Evolutionary conservation across 257 asterid genomes (phyloP), one percentile per base, ranked within the genome.

Genomic region (Solanum phureja): DNA sequence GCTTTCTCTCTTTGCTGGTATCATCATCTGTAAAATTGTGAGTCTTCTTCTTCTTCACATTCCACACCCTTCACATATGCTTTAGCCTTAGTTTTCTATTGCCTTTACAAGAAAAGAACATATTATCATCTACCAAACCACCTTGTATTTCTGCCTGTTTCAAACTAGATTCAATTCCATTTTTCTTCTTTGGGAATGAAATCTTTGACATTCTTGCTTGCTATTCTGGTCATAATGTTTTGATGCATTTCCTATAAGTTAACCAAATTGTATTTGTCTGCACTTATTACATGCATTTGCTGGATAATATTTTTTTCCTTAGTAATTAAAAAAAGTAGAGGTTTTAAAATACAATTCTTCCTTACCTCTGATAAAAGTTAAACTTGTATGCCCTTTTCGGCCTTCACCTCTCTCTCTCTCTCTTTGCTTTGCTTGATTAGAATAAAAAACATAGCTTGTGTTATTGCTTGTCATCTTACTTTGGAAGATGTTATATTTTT

Each of bases 11-110:
- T 91, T 94, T 72, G 87, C 84, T 33, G 99, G 99, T 84, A 88
- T 96, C 89, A 73, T 94, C 76, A 96, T 95, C 95, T 96, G 98
- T 95, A 96, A 92, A 87, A 92, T 91, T 91, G 99, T 96, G 89
- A 93, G 99, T 89, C 38, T 29, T 52, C 52, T 42, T 42, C 52
- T 44, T 44, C 52, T 44, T 44, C 16, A 44, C 56, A 75, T 75
- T 23, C 11, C 42, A 38, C 56, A 75, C 34, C 58, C 34, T 21
- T 74, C 24, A 21, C 8, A 76, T 40, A 13, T 76, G 46, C 16
- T 19, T 76, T 38, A 38, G 21, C 19, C 34, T 38, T 74, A 19
- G 52, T 75, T 38, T 37, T 74, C 49, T 35, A 35, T 19, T 75
- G 83, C 9, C 56, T 75, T 75, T 75, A 23, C 19, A 37, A 19